Percentiles rank a stretch among this genome's conserved stretches.
Evolutionary conservation across 768 basidiomycete genomes (phyloP).

Genomic region (Tylopilus rubrobrunneus): DNA sequence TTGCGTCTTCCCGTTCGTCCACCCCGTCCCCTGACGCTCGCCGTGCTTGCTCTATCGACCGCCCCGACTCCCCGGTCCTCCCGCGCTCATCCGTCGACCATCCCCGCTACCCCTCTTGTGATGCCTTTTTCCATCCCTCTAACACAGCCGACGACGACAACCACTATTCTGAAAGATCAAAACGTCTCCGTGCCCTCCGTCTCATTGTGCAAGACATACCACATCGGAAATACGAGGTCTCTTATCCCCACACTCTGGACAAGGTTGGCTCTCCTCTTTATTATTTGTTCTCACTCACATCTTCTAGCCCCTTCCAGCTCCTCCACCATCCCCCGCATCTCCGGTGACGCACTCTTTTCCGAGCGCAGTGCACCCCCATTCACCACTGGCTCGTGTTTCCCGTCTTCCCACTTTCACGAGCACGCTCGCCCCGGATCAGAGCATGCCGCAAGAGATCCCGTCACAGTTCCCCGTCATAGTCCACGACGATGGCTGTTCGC

Average conservation of each 20-base stretch:
- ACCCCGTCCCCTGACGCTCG: conserved; percentile 7
- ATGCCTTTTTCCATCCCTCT: conserved; percentile 31
- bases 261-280: conserved; percentile 4
- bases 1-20: conserved; percentile 24
- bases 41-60: conserved; percentile 14
- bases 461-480: conserved; percentile 27
- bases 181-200: conserved; percentile 33
- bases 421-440: conserved; percentile 32
- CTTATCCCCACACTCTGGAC: not conserved
- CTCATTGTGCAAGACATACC: conserved; percentile 37
- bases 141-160: conserved; percentile 1
- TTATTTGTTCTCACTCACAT: not conserved
- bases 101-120: conserved; percentile 25
- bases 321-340: conserved; percentile 26
- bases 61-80: conserved; percentile 30
- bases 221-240: conserved; percentile 14
- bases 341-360: conserved; percentile 20
- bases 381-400: conserved; percentile 27
- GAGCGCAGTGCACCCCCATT: conserved; percentile 26
- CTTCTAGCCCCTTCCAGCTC: conserved; percentile 17
- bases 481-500: conserved; percentile 17
- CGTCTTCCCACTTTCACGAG: conserved; percentile 32
- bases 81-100: conserved; percentile 24
- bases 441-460: conserved; percentile 23
- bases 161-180: conserved; percentile 20